These are phyloP conservation scores for Saturnispora silvae DNA, from an alignment of 805 yeast genomes.

Conservation along the genomic window DNA sequence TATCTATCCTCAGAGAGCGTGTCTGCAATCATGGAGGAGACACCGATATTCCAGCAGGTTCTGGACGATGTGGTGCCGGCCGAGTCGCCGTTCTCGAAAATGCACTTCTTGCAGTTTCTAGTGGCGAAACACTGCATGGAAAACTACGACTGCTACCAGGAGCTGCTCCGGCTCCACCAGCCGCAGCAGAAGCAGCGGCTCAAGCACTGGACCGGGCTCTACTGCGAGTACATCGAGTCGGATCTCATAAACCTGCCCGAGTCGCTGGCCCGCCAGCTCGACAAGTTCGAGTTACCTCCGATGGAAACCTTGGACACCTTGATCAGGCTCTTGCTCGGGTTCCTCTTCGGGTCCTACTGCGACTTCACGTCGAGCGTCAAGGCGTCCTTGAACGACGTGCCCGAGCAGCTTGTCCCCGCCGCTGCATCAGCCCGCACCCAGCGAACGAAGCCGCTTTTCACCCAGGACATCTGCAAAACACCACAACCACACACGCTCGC, in stretches of 20 bases:
- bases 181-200: background rate
- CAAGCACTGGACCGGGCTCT: conserved; percentile 20
- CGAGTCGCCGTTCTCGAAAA: conserved; percentile 17
- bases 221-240: conserved; percentile 21
- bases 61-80: conserved; percentile 18
- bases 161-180: conserved; percentile 16
- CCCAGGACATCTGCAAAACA: too few species aligned
- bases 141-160: conserved; percentile 26
- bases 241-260: conserved; percentile 27
- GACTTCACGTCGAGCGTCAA: conserved; percentile 19
- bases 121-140: conserved; percentile 26
- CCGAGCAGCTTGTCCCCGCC: too few species aligned
- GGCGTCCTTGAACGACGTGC: too few species aligned
- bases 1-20: background rate
- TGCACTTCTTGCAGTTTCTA: conserved; percentile 22
- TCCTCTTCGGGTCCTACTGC: conserved; percentile 22
- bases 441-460: too few species aligned
- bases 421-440: too few species aligned
- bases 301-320: conserved; percentile 13
- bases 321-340: conserved; percentile 17
- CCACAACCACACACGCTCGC: too few species aligned
- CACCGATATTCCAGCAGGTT: conserved; percentile 24
- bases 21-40: background rate
- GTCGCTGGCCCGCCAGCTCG: conserved; percentile 15
- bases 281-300: conserved; percentile 16